These are phyloP conservation scores for Chlamydomonas applanata DNA, from an alignment of 139 green algal species.

Conservation along the genomic window DNA sequence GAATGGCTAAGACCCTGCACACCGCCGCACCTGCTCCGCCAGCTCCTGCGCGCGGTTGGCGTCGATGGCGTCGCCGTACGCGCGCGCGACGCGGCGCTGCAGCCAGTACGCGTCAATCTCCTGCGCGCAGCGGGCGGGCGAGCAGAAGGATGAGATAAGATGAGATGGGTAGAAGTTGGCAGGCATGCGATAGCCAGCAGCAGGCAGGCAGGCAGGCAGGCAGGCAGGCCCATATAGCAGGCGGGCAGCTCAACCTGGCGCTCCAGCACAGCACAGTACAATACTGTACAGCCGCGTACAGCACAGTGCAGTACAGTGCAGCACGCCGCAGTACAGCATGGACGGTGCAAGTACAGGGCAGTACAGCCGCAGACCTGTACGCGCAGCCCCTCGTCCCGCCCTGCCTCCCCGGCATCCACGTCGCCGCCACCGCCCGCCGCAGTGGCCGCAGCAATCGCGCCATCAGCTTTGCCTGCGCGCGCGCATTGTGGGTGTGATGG, in stretches of 20 bases:
- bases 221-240: too few species aligned
- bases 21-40: constrained; percentile 69
- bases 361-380: constrained; percentile 15
- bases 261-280: too few species aligned
- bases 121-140: constrained; percentile 17
- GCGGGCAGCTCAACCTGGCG: too few species aligned
- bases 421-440: constrained; percentile 29
- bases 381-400: constrained; percentile 32
- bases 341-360: too few species aligned
- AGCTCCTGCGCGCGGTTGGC: constrained; percentile 70
- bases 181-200: too few species aligned
- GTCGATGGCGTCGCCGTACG: constrained; percentile 66
- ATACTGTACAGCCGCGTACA: too few species aligned
- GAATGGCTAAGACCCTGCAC: not conserved
- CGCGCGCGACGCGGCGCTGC: constrained; percentile 82
- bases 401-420: constrained; percentile 39
- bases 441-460: constrained; percentile 11
- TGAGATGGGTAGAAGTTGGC: too few species aligned
- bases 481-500: too few species aligned
- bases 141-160: not conserved
- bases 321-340: too few species aligned
- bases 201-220: too few species aligned
- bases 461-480: constrained; percentile 16
- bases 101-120: constrained; percentile 99
- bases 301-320: too few species aligned